Percentiles rank a stretch among this genome's conserved stretches.
These are phyloP conservation scores for Lathyrus aphaca DNA, from an alignment of 306 rosid genomes.

Conservation along the genomic window DNA sequence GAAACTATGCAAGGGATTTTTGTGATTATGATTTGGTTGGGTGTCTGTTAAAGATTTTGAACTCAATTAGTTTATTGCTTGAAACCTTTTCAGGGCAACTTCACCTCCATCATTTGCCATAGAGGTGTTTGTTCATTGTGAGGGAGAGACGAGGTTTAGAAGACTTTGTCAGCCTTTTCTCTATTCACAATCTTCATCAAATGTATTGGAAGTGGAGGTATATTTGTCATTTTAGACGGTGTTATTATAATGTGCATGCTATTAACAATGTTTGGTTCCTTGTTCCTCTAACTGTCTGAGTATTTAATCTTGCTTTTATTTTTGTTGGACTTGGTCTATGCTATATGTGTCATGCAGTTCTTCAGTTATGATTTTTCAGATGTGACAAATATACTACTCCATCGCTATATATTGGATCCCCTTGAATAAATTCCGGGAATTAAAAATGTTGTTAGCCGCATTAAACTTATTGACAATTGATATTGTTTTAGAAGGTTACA, in stretches of 20 bases:
- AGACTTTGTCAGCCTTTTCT: constrained; percentile 97
- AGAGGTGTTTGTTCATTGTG: constrained; percentile 96
- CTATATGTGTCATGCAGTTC: constrained; percentile 13
- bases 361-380: constrained; percentile 17
- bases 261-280: constrained; percentile 29
- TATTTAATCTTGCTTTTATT: constrained; percentile 6
- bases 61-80: constrained; percentile 24
- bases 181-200: constrained; percentile 95
- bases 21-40: constrained; percentile 27
- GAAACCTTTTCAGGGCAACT: constrained; percentile 73
- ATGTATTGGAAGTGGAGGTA: constrained; percentile 99
- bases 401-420: too few relatives aligned
- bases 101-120: constrained; percentile 98
- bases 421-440: too few relatives aligned
- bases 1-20: not conserved
- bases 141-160: constrained; percentile 98
- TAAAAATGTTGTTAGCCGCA: too few relatives aligned
- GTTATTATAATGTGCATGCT: constrained; percentile 11
- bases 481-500: too few relatives aligned
- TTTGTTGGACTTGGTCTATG: constrained; percentile 28
- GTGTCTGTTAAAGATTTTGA: constrained; percentile 32
- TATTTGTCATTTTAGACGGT: constrained; percentile 24
- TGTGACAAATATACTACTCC: constrained; percentile 9
- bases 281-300: constrained; percentile 22
- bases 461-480: too few relatives aligned